These are phyloP conservation scores for Chionographis japonica DNA, from an alignment of 106 monocot genomes.

Conservation along the genomic window DNA sequence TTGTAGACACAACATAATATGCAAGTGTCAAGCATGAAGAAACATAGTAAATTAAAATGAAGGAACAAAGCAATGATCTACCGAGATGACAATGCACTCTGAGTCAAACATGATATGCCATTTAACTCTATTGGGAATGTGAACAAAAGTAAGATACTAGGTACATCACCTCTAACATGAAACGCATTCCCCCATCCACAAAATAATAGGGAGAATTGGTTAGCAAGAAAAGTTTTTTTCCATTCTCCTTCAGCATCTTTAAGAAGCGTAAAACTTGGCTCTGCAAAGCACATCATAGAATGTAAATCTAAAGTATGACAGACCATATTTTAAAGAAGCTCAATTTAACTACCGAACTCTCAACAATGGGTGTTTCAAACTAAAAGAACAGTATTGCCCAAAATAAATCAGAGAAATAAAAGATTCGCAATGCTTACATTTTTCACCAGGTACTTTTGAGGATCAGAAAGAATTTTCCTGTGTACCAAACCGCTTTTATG, in stretches of 20 bases:
- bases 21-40: too few species aligned
- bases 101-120: too few species aligned
- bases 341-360: slow-evolving; percentile 2
- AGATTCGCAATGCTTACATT: slow-evolving; percentile 42
- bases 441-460: slow-evolving; percentile 81
- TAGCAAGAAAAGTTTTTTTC: slow-evolving; percentile 90
- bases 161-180: slow-evolving; percentile 70
- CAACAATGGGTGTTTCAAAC: not conserved
- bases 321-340: not conserved
- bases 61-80: too few species aligned
- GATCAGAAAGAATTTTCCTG: slow-evolving; percentile 70
- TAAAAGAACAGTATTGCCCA: not conserved
- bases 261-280: slow-evolving; percentile 54
- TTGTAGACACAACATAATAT: too few species aligned
- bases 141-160: too few species aligned
- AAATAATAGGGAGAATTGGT: slow-evolving; percentile 96
- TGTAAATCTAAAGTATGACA: not conserved
- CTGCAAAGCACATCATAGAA: slow-evolving; percentile 31
- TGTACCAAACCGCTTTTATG: slow-evolving; percentile 79
- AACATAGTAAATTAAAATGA: too few species aligned
- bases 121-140: too few species aligned
- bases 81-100: too few species aligned
- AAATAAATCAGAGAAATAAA: not conserved
- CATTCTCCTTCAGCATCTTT: slow-evolving; percentile 72
- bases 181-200: slow-evolving; percentile 95